A percentile compares a stretch with the other conserved stretches of the same genome.
phyloP scores from a whole-genome alignment of 169 alveolate species.

The Eimeria falciformis region DNA sequence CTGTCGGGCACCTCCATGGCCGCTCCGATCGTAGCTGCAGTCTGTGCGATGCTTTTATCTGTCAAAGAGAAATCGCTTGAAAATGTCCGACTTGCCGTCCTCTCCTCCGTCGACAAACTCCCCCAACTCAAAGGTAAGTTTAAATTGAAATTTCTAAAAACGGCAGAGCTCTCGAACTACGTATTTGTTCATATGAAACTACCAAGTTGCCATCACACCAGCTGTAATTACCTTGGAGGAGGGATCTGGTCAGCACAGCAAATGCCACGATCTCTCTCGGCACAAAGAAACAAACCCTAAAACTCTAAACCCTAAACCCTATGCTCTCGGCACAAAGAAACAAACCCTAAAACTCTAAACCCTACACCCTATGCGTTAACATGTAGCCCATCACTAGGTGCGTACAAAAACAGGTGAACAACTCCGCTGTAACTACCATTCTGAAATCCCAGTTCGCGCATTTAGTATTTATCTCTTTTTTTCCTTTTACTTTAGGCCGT shows the following conservation, averaged over 20 bases:
- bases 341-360: background rate
- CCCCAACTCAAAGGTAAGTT: slow-evolving; percentile 7
- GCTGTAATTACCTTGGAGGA: background rate
- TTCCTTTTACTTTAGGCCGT: background rate
- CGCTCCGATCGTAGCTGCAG: slow-evolving; percentile 84
- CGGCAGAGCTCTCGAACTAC: background rate
- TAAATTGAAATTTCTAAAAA: no score
- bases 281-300: background rate
- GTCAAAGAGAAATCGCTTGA: background rate
- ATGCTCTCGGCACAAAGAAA: background rate
- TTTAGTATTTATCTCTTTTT: background rate
- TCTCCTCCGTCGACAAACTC: slow-evolving; percentile 33
- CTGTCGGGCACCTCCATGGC: slow-evolving; percentile 88
- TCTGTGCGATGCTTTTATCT: slow-evolving; percentile 50
- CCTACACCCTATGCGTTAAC: background rate
- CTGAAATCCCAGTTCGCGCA: background rate
- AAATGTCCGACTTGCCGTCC: slow-evolving; percentile 1
- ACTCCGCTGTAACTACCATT: background rate
- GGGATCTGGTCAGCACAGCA: background rate
- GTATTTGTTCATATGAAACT: background rate
- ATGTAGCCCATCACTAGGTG: background rate
- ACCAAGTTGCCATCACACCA: background rate
- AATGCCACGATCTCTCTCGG: no score
- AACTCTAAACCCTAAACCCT: background rate
- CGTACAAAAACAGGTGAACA: background rate